Conservation (phyloP, 1,139 yeast species). For the Zygoascus sp. region DNA sequence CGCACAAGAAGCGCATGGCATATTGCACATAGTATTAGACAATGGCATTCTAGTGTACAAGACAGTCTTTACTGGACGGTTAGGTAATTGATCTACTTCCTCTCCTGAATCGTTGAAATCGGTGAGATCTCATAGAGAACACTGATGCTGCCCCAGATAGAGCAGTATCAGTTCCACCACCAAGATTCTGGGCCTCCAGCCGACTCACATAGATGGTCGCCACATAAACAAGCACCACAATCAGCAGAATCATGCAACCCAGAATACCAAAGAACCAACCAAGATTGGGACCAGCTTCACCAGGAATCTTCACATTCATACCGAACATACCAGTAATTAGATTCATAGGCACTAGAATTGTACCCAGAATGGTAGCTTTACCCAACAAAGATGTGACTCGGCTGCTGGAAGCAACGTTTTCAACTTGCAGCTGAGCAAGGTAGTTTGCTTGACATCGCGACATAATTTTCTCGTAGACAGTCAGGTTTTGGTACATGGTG, state of each 20-base stretch:
- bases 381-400: constrained; percentile 82
- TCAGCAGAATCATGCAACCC: constrained; percentile 35
- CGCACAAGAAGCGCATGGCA: too few species aligned
- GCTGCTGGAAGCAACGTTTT: constrained; percentile 79
- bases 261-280: constrained; percentile 69
- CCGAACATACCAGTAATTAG: constrained; percentile 91
- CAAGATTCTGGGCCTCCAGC: constrained; percentile 12
- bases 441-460: constrained; percentile 89
- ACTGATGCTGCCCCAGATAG: constrained; percentile 15
- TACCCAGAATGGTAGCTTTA: constrained; percentile 85
- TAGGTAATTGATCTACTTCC: constrained; percentile 1
- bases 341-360: constrained; percentile 84
- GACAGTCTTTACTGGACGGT: too few species aligned
- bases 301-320: constrained; percentile 87
- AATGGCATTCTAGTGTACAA: too few species aligned
- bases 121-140: background rate
- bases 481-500: constrained; percentile 87
- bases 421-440: constrained; percentile 90
- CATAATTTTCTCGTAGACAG: constrained; percentile 88
- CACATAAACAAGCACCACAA: constrained; percentile 20
- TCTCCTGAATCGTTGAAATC: background rate
- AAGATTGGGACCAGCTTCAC: constrained; percentile 36
- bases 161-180: constrained; percentile 8
- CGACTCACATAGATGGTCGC: constrained; percentile 26
- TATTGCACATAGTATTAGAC: too few species aligned